phyloP scores from a whole-genome alignment of 257 asterid species.

The Jaltomata sinuosa region DNA sequence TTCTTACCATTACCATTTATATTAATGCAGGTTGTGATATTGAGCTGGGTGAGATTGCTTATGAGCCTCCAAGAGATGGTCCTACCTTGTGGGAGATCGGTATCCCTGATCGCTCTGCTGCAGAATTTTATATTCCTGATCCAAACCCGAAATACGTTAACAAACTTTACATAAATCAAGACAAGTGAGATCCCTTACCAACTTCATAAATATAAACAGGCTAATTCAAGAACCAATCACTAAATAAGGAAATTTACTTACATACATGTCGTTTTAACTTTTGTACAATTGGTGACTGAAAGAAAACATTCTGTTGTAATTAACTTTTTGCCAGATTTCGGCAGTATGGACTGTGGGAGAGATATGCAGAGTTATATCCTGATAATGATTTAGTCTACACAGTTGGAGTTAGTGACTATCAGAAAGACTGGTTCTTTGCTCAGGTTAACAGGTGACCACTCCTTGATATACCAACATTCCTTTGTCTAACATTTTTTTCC shows the following conservation, averaged over 20 bases:
- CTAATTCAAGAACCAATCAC: not conserved
- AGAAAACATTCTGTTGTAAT: not conserved
- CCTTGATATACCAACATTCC: not conserved
- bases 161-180: constrained; percentile 1
- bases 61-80: constrained; percentile 10
- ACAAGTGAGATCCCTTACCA: not conserved
- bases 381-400: not conserved
- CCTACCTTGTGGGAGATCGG: constrained; percentile 11
- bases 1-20: not conserved
- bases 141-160: constrained; percentile 5
- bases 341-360: constrained; percentile 18
- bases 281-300: not conserved
- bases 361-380: constrained; percentile 8
- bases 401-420: constrained; percentile 9
- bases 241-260: not conserved
- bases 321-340: not conserved
- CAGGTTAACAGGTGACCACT: constrained; percentile 8
- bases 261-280: not conserved
- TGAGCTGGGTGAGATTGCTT: not conserved
- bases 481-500: not conserved
- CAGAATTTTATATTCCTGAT: constrained; percentile 10
- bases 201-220: not conserved
- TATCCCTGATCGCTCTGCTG: constrained; percentile 1
- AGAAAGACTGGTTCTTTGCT: constrained; percentile 18
- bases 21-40: not conserved